Conservation (phyloP, 1,139 yeast genomes). For the Suhomyces taliae region DNA sequence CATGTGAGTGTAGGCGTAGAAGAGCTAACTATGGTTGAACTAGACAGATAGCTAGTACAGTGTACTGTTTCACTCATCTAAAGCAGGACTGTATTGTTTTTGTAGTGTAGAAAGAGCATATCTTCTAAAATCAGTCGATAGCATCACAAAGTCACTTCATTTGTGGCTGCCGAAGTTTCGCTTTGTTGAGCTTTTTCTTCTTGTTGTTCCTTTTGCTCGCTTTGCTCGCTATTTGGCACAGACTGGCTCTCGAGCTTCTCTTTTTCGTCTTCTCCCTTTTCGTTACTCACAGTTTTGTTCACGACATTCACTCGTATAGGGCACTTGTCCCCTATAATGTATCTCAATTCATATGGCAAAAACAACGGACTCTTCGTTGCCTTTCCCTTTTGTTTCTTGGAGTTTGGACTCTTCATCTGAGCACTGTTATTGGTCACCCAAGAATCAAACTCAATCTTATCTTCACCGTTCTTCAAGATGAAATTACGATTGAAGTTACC, state of each 20-base stretch:
- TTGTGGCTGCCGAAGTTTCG: no score
- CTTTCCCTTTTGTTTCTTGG: conserved; percentile 4
- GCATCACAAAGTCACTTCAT: no score
- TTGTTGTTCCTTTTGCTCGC: no score
- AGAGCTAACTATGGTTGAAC: no score
- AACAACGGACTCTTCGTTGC: neutral
- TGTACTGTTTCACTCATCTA: no score
- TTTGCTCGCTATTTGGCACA: neutral
- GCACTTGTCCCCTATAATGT: conserved; percentile 4
- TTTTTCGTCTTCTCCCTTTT: neutral
- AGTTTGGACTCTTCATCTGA: neutral
- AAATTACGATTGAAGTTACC: conserved; percentile 12
- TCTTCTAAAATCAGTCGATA: no score
- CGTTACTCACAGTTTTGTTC: conserved; percentile 5
- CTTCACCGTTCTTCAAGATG: conserved; percentile 3
- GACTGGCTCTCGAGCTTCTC: neutral
- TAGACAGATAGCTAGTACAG: no score
- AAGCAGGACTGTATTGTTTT: no score
- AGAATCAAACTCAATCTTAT: conserved; percentile 1
- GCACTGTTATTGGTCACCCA: conserved; percentile 4
- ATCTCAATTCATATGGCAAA: conserved; percentile 9
- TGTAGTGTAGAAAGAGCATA: no score
- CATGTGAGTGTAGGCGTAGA: no score
- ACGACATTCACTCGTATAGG: conserved; percentile 9
- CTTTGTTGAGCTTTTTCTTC: no score